These are phyloP conservation scores for Celoporthe dispersa DNA, from an alignment of 2,329 filamentous ascomycete genomes.

Conservation along the genomic window DNA sequence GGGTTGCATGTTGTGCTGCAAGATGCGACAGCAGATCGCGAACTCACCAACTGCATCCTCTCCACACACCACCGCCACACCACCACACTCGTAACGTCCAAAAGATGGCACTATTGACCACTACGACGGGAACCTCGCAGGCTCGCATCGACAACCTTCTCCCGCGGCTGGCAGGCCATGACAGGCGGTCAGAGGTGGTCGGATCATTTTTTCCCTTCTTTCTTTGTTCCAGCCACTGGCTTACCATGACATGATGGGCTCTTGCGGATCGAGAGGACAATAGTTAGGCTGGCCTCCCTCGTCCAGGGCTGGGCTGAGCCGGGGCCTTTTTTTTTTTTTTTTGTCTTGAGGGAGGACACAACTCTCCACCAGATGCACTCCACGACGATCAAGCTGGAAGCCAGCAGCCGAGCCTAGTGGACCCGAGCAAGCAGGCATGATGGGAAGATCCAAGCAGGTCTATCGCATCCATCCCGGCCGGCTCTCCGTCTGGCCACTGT, in stretches of 20 bases:
- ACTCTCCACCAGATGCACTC: neutral
- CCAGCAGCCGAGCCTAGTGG: constrained; percentile 26
- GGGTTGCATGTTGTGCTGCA: neutral
- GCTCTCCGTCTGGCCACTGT: constrained; percentile 4
- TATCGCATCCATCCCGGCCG: constrained; percentile 20
- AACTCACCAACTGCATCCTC: constrained; percentile 11
- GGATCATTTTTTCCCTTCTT: too few species aligned
- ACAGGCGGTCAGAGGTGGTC: neutral
- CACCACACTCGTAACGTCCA: neutral
- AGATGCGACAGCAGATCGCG: constrained; percentile 9
- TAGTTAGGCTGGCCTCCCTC: neutral
- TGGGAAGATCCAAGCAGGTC: constrained; percentile 11
- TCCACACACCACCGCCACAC: too few species aligned
- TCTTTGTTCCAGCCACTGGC: neutral
- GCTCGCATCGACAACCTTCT: neutral
- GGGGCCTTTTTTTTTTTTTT: neutral
- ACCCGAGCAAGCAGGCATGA: constrained; percentile 10
- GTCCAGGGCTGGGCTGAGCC: neutral
- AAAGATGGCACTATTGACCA: neutral
- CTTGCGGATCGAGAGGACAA: neutral
- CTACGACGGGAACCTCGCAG: neutral
- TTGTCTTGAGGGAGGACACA: neutral
- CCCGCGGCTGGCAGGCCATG: neutral
- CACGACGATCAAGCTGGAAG: constrained; percentile 18
- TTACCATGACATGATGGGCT: neutral